phyloP scores from a whole-genome alignment of 495 filamentous ascomycete genomes.

The Hyaloscypha variabilis region DNA sequence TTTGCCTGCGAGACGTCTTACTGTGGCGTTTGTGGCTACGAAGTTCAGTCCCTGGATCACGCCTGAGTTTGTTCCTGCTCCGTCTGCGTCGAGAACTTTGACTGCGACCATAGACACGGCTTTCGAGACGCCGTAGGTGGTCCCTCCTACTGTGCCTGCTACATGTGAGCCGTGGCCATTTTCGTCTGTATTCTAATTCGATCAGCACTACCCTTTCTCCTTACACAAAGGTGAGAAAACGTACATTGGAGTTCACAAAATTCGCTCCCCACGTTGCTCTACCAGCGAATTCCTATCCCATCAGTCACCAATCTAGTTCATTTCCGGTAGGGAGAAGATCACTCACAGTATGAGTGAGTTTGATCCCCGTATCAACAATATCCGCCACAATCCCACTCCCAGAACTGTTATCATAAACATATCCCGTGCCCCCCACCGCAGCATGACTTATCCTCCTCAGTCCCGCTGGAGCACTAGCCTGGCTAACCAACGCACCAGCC shows the following conservation, averaged over 20 bases:
- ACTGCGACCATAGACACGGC: conserved; percentile 59
- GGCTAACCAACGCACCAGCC: conserved; percentile 43
- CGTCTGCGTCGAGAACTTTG: conserved; percentile 61
- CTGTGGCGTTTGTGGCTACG: conserved; percentile 47
- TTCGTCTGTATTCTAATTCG: conserved; percentile 45
- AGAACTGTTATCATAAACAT: conserved; percentile 58
- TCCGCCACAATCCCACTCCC: conserved; percentile 57
- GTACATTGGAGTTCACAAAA: conserved; percentile 38
- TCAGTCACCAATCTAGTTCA: background rate
- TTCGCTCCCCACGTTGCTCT: conserved; percentile 58
- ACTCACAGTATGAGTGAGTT: conserved; percentile 44
- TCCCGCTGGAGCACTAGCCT: conserved; percentile 57
- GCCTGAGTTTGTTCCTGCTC: conserved; percentile 50
- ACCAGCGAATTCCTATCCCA: conserved; percentile 48
- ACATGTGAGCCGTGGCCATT: conserved; percentile 69
- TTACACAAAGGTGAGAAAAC: background rate
- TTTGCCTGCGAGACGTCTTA: conserved; percentile 33
- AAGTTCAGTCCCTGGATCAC: conserved; percentile 59
- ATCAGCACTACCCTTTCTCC: background rate
- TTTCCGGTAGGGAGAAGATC: background rate
- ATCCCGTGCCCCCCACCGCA: conserved; percentile 44
- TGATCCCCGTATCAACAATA: conserved; percentile 60
- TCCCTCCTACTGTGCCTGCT: conserved; percentile 60
- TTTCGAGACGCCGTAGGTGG: conserved; percentile 67
- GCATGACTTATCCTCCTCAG: conserved; percentile 60